Percentiles rank a stretch among this genome's conserved stretches.
Evolutionary conservation across 345 rosid genomes (phyloP).

Genomic region (Rhodomyrtus tomentosa): DNA sequence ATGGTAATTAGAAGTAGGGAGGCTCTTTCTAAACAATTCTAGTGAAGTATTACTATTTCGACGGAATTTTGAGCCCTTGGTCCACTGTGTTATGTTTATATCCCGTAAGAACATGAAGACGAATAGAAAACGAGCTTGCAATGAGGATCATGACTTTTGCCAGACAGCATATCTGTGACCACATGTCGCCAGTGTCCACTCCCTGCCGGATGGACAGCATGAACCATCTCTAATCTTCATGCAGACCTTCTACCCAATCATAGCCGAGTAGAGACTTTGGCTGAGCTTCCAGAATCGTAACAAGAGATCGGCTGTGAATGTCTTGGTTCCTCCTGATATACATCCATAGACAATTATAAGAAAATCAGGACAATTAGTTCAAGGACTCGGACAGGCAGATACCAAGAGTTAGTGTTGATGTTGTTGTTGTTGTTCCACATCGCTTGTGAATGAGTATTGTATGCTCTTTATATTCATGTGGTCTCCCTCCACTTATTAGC

Average conservation of each 20-base stretch:
- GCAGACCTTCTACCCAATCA: slow-evolving; percentile 61
- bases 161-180: slow-evolving; percentile 81
- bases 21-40: not conserved
- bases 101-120: not conserved
- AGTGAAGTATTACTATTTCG: too few species aligned
- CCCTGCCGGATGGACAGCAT: slow-evolving; percentile 75
- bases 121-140: not conserved
- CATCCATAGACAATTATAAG: slow-evolving; percentile 23
- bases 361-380: not conserved
- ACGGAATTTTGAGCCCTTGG: not conserved
- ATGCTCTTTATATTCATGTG: too few species aligned
- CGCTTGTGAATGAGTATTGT: too few species aligned
- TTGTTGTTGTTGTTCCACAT: too few species aligned
- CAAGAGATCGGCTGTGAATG: slow-evolving; percentile 56
- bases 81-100: not conserved
- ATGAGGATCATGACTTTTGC: slow-evolving; percentile 33
- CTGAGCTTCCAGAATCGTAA: slow-evolving; percentile 49
- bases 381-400: not conserved
- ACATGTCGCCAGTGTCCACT: slow-evolving; percentile 61
- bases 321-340: slow-evolving; percentile 46
- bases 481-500: too few species aligned
- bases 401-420: too few species aligned
- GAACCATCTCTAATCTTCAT: slow-evolving; percentile 88
- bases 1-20: not conserved
- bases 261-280: slow-evolving; percentile 65